These are phyloP conservation scores for Hericium rajendrae DNA, from an alignment of 768 basidiomycete genomes.

Conservation along the genomic window DNA sequence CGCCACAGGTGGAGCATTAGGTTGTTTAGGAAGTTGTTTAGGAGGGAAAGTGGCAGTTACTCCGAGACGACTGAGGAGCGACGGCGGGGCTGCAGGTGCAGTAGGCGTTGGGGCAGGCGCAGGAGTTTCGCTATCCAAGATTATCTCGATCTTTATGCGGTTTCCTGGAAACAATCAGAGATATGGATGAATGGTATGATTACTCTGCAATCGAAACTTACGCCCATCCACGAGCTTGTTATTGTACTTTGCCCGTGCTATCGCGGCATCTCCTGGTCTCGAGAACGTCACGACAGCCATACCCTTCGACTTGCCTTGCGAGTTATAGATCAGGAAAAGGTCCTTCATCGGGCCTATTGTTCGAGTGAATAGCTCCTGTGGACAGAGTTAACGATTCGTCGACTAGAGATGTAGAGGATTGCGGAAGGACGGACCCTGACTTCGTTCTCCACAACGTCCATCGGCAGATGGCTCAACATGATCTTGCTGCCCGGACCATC, in stretches of 20 bases:
- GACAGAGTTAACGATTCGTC: not conserved
- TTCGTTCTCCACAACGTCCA: slow-evolving; percentile 12
- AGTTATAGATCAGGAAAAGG: slow-evolving; percentile 64
- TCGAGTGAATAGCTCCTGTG: slow-evolving; percentile 64
- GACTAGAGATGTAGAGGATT: not conserved
- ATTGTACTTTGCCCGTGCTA: slow-evolving; percentile 61
- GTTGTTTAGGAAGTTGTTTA: not conserved
- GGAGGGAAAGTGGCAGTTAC: slow-evolving; percentile 1
- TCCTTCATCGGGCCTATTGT: slow-evolving; percentile 70
- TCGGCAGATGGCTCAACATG: slow-evolving; percentile 12
- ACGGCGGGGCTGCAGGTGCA: slow-evolving; percentile 22
- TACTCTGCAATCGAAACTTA: slow-evolving; percentile 20
- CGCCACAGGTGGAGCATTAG: too few relatives aligned
- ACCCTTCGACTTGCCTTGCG: slow-evolving; percentile 65
- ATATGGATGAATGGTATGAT: not conserved
- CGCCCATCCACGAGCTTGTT: slow-evolving; percentile 68
- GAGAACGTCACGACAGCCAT: slow-evolving; percentile 71
- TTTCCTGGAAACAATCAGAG: slow-evolving; percentile 33
- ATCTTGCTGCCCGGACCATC: slow-evolving; percentile 12
- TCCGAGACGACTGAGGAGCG: slow-evolving; percentile 30
- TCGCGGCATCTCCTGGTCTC: slow-evolving; percentile 48
- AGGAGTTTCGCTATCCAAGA: slow-evolving; percentile 35
- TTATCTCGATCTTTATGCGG: slow-evolving; percentile 56
- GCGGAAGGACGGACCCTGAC: slow-evolving; percentile 5
- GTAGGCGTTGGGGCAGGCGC: slow-evolving; percentile 16